Conservation (phyloP, 768 basidiomycete genomes). For the Lentinula raphanica region DNA sequence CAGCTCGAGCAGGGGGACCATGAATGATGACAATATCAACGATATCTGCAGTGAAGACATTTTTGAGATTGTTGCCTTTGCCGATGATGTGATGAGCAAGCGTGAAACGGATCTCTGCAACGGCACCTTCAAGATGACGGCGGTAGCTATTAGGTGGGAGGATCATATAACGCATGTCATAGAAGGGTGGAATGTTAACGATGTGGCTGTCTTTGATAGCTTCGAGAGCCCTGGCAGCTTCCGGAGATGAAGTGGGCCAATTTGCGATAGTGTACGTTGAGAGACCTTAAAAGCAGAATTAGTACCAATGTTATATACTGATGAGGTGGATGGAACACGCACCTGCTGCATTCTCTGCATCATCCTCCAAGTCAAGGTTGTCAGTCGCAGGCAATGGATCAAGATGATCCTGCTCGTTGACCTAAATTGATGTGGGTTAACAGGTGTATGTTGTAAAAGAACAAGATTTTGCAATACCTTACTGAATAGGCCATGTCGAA, state of each 20-base stretch:
- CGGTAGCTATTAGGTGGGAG: background rate
- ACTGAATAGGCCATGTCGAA: background rate
- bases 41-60: background rate
- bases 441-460: no score
- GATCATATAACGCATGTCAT: background rate
- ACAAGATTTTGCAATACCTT: no score
- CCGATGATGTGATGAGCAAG: background rate
- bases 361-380: background rate
- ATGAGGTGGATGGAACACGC: background rate
- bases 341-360: background rate
- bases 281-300: background rate
- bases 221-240: background rate
- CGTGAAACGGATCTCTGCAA: background rate
- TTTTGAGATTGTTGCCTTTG: background rate
- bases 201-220: background rate
- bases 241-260: background rate
- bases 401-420: background rate
- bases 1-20: background rate
- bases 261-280: background rate
- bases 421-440: no score
- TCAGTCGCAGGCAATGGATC: background rate
- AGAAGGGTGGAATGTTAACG: background rate
- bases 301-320: no score
- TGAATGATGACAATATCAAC: background rate
- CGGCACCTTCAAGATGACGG: background rate